phyloP scores from a whole-genome alignment of 345 rosid genomes.

The Populus nigra region DNA sequence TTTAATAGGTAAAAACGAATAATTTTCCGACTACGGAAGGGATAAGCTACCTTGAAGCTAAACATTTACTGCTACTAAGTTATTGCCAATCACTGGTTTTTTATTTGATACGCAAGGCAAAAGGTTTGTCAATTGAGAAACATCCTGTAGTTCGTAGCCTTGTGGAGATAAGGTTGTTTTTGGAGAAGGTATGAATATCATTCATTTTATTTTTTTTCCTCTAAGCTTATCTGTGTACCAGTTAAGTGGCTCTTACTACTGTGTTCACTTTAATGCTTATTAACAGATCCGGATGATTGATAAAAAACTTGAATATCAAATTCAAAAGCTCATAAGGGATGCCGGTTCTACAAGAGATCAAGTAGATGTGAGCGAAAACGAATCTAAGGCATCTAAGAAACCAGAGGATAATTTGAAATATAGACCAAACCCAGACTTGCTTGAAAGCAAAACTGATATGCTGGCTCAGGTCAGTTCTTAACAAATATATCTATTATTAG shows the following conservation, averaged over 20 bases:
- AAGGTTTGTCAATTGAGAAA: slow-evolving; percentile 70
- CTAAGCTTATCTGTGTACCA: neutral
- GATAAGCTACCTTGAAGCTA: slow-evolving; percentile 85
- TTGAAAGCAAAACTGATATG: slow-evolving; percentile 45
- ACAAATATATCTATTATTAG: neutral
- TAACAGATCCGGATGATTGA: slow-evolving; percentile 82
- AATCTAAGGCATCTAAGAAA: slow-evolving; percentile 34
- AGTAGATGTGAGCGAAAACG: slow-evolving; percentile 34
- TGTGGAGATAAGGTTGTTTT: slow-evolving; percentile 77
- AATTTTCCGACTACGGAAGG: slow-evolving; percentile 71
- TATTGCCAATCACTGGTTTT: slow-evolving; percentile 85
- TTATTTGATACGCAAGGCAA: slow-evolving; percentile 75
- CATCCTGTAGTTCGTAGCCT: slow-evolving; percentile 82
- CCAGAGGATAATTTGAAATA: slow-evolving; percentile 65
- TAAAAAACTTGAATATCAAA: slow-evolving; percentile 85
- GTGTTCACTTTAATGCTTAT: neutral
- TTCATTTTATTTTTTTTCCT: neutral
- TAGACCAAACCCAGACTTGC: slow-evolving; percentile 83
- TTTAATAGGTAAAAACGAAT: slow-evolving; percentile 66
- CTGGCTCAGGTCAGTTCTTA: slow-evolving; percentile 35
- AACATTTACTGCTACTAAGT: slow-evolving; percentile 70
- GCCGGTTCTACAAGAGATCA: slow-evolving; percentile 31
- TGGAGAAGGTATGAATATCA: slow-evolving; percentile 64
- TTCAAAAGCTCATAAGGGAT: slow-evolving; percentile 68
- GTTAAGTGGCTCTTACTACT: neutral